These are phyloP conservation scores for Zygosaccharomyces siamensis DNA, from an alignment of 805 yeast genomes.

Conservation along the genomic window DNA sequence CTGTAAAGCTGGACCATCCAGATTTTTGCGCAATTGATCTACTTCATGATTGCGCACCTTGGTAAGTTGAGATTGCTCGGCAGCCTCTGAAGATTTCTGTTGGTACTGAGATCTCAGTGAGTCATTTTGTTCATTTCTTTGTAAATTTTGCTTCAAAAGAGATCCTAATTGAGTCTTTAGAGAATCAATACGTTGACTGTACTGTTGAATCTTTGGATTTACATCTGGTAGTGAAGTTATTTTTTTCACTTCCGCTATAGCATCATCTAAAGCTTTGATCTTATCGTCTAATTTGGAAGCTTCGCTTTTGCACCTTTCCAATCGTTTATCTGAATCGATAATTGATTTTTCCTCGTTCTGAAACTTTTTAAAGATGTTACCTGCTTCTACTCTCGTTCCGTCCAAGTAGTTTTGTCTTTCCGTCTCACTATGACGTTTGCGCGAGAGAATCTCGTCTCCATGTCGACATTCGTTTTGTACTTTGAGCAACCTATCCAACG, in stretches of 20 bases:
- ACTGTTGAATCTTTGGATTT: constrained; percentile 7
- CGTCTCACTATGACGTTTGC: constrained; percentile 38
- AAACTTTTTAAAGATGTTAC: constrained; percentile 37
- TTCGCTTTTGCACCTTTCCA: constrained; percentile 22
- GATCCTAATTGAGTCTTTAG: constrained; percentile 34
- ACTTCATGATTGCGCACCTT: constrained; percentile 23
- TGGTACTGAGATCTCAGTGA: constrained; percentile 42
- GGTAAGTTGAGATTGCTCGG: constrained; percentile 36
- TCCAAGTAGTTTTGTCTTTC: constrained; percentile 40
- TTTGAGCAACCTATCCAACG: constrained; percentile 34
- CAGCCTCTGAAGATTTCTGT: constrained; percentile 43
- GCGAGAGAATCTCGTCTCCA: constrained; percentile 21
- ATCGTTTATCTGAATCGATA: constrained; percentile 26
- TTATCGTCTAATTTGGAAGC: constrained; percentile 14
- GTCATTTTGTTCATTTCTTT: constrained; percentile 26
- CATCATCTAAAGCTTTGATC: constrained; percentile 9
- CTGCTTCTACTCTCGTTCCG: constrained; percentile 38
- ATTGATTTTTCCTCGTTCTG: constrained; percentile 23
- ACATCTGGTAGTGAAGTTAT: constrained; percentile 10
- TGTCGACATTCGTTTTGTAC: constrained; percentile 25
- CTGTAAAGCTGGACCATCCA: constrained; percentile 36
- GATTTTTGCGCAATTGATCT: constrained; percentile 28
- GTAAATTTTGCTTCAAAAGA: constrained; percentile 51
- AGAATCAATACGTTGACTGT: constrained; percentile 5
- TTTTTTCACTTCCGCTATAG: constrained; percentile 11